These are phyloP conservation scores for Beauveria brongniartii DNA, from an alignment of 2,329 filamentous ascomycete species.

Conservation along the genomic window DNA sequence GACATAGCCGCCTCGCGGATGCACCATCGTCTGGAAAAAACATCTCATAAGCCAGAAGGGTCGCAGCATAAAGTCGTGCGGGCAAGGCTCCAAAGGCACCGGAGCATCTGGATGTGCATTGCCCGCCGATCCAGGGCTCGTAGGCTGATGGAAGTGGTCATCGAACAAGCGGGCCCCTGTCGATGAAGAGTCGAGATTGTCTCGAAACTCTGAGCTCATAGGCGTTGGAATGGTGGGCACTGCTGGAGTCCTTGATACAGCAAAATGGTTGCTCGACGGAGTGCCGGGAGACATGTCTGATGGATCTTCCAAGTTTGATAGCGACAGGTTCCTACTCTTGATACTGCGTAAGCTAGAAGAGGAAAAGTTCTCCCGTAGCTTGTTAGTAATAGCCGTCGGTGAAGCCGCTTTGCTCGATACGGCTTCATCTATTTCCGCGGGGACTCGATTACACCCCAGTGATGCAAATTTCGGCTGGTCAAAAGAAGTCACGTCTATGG, in stretches of 20 bases:
- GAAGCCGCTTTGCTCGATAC: constrained; percentile 40
- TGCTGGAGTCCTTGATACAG: constrained; percentile 37
- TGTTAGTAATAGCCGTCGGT: constrained; percentile 35
- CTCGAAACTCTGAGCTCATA: constrained; percentile 52
- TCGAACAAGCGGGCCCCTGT: constrained; percentile 78
- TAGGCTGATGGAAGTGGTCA: constrained; percentile 65
- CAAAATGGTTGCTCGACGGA: constrained; percentile 62
- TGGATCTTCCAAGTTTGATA: constrained; percentile 51
- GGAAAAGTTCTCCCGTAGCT: constrained; percentile 58
- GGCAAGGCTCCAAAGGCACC: constrained; percentile 80
- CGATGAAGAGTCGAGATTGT: constrained; percentile 47
- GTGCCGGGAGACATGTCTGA: constrained; percentile 66
- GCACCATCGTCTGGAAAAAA: constrained; percentile 83
- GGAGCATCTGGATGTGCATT: constrained; percentile 57
- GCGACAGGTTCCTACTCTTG: constrained; percentile 65
- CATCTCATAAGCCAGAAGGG: constrained; percentile 98
- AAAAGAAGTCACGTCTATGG: constrained; percentile 16
- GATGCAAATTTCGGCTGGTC: constrained; percentile 22
- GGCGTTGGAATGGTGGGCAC: constrained; percentile 62
- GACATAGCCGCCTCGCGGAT: constrained; percentile 85
- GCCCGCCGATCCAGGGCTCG: constrained; percentile 57
- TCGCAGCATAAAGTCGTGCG: constrained; percentile 77
- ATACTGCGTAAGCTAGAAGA: constrained; percentile 63
- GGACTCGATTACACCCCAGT: constrained; percentile 25
- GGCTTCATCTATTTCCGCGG: constrained; percentile 29